Evolutionary conservation across 768 basidiomycete species (phyloP).

Genomic region (Collybia sp.): DNA sequence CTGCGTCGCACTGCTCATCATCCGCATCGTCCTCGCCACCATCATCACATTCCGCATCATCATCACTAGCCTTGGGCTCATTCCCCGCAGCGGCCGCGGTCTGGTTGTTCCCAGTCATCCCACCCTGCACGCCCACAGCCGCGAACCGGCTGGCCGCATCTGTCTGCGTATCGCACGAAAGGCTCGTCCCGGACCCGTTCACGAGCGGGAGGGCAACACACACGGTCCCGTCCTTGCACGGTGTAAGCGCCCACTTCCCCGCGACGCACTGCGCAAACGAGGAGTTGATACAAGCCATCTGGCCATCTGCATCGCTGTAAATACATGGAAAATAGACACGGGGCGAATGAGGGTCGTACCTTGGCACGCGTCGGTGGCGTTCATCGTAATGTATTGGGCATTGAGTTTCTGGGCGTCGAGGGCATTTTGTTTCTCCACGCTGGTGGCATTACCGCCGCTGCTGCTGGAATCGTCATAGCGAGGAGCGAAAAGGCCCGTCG

Average conservation of each 20-base stretch:
- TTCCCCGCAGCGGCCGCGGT: neutral
- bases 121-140: neutral
- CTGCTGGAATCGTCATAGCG: conserved; percentile 14
- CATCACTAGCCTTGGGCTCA: conserved; percentile 34
- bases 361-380: conserved; percentile 39
- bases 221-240: conserved; percentile 27
- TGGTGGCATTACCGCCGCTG: neutral
- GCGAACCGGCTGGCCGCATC: conserved; percentile 19
- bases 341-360: conserved; percentile 21
- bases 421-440: conserved; percentile 33
- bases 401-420: conserved; percentile 48
- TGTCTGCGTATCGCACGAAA: conserved; percentile 33
- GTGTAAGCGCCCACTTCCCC: conserved; percentile 32
- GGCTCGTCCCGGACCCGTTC: conserved; percentile 46
- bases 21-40: neutral
- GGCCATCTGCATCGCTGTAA: conserved; percentile 25
- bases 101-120: neutral
- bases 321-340: neutral
- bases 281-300: conserved; percentile 33
- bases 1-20: neutral
- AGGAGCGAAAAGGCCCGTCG: conserved; percentile 20
- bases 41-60: conserved; percentile 9
- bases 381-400: conserved; percentile 39
- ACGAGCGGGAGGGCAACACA: conserved; percentile 49
- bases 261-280: conserved; percentile 39